Conservation (phyloP, 257 asterid genomes). For the Salvia rosmarinus region DNA sequence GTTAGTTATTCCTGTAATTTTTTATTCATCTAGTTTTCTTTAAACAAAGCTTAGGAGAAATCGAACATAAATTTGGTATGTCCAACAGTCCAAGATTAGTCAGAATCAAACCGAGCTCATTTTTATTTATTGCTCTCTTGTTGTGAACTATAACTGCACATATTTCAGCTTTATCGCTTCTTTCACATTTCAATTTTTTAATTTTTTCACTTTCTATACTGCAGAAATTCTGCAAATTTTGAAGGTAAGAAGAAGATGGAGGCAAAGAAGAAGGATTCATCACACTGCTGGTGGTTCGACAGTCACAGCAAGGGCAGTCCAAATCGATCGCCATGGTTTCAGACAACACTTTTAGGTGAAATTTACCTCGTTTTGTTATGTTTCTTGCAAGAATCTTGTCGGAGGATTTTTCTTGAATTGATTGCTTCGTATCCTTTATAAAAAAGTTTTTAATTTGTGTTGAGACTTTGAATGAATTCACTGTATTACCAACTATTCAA, state of each 20-base stretch:
- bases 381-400: background rate
- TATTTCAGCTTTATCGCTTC: conserved; percentile 12
- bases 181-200: background rate
- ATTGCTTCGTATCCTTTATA: background rate
- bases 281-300: conserved; percentile 90
- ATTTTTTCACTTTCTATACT: background rate
- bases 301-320: conserved; percentile 47
- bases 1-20: background rate
- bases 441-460: background rate
- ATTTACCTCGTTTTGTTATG: background rate
- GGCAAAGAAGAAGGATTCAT: conserved; percentile 45
- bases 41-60: background rate
- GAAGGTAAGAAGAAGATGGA: conserved; percentile 50
- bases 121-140: background rate
- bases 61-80: background rate
- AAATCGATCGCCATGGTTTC: conserved; percentile 83
- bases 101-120: background rate
- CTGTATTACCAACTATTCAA: too few species aligned
- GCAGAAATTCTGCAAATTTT: background rate
- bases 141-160: background rate
- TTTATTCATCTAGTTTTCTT: background rate
- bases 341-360: conserved; percentile 74
- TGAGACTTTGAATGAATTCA: conserved; percentile 18
- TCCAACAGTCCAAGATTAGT: background rate
- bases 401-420: background rate